Evolutionary conservation across 2,329 filamentous ascomycete genomes (phyloP), one percentile per base, ranked within the genome.

Genomic region (Penicillium sclerotigenum): DNA sequence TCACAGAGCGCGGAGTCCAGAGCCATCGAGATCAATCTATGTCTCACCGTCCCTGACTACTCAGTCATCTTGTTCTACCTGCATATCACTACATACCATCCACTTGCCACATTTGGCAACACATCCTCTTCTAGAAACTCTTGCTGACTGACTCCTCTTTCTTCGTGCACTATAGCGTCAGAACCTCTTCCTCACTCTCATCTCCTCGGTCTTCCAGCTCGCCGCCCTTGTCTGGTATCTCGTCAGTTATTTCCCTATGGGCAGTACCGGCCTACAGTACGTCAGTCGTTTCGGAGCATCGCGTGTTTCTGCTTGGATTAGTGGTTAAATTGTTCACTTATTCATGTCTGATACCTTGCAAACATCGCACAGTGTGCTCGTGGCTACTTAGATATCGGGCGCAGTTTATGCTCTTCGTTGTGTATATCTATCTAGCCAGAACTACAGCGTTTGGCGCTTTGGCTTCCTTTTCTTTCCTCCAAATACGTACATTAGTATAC

Each of bases 241-340:
- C 45, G 87, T 97, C 74, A 96, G 90, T 76, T 99, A 99, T 75
- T 97, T 97, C 69, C 94, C 94, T 26, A 96, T 97, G 92, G 94
- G 94, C 38, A 90, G 89, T 55, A 89, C 87, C 53, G 91, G 94
- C 40, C 78, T 99, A 63, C 87, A 93, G 57, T 85, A 96, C 64
- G 91, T 91, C 56, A 90, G 91, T 41, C 86, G 86, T 3, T 94
- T 96, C 70, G 94, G 93, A 22, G 90, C 88, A 20, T 87, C 87
- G 70, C 84, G 92, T 69, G 89, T 95, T 36, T 84, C 90, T 5
- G 84, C 91, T 51, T 97, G 93, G 94, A 87, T 97, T 84, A 87
- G 84, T 46, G 87, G 89, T 57, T 96, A 61, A 65, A 28, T 47
- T 29, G 10, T 37, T 47, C 11, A 18, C 13, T 33, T 31, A 5